These are phyloP conservation scores for Ehretia macrophylla DNA, from an alignment of 257 asterid species.

Conservation along the genomic window DNA sequence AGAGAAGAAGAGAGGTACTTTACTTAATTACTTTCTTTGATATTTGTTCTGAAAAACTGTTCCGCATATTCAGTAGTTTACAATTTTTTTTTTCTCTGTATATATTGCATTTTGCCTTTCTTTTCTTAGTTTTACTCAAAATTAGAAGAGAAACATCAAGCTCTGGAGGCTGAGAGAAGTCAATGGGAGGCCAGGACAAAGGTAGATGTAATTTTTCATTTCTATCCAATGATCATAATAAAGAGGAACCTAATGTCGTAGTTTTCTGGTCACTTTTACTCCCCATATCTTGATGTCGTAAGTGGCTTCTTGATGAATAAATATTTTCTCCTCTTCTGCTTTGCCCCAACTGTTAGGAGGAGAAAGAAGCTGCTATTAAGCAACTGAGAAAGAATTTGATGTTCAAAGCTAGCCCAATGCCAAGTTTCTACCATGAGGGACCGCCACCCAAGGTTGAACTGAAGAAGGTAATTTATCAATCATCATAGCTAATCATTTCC, in stretches of 20 bases:
- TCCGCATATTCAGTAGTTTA: constrained; percentile 1
- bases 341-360: constrained; percentile 52
- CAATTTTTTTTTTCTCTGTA: constrained; percentile 3
- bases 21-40: background rate
- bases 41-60: constrained; percentile 2
- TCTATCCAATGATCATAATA: background rate
- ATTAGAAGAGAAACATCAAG: constrained; percentile 83
- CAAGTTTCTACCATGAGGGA: constrained; percentile 85
- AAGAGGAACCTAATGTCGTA: background rate
- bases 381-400: constrained; percentile 67
- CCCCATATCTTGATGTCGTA: background rate
- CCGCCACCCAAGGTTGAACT: constrained; percentile 72
- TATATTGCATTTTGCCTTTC: background rate
- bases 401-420: constrained; percentile 92
- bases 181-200: constrained; percentile 66
- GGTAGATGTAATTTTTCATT: constrained; percentile 33
- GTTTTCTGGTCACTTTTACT: background rate
- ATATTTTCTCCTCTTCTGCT: background rate
- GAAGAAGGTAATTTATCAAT: constrained; percentile 53
- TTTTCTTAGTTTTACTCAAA: constrained; percentile 58
- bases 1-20: constrained; percentile 78
- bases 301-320: no score
- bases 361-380: constrained; percentile 63
- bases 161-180: constrained; percentile 65
- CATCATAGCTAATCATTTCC: background rate